Base-by-base conservation (phyloP, 768 basidiomycete genomes). In the Cubamyces sp. region DNA sequence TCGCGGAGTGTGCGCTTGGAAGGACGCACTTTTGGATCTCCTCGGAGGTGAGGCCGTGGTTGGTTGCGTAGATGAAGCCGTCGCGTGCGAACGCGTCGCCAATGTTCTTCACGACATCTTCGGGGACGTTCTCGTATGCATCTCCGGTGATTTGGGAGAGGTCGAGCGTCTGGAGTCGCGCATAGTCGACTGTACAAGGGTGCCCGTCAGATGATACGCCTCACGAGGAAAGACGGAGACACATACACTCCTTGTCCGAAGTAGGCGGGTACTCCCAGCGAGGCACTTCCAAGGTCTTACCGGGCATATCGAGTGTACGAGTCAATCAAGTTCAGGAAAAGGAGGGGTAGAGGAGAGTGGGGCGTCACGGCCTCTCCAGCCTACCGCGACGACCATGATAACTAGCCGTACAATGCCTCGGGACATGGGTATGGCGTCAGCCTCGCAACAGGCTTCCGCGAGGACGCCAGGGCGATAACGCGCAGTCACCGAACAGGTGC, bases 1-100 rank as follows among this genome's bases (percentile, higher is more conserved):
- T 23, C 6, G 9, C 3, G 30, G 2, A 42, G 26, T 21, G 21
- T 7, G 12, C n/a, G 16, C 26, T 28, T 26, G 9, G 6, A 48
- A 26, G n/a, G 12, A 26, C 49, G 26, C 16, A 59, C 57, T 50
- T 28, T 15, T 34, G 57, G 12, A 59, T 52, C 19, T 59, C 49
- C 41, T 59, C 57, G n/a, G 57, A 59, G 15, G 57, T 52, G 28
- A 59, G 57, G 8, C 57, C 57, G 49, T 59, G 57, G 57, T 59
- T 59, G n/a, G 49, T 52, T 4, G 57, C 57, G 57, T 59, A 59
- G 57, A 59, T 59, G 48, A 59, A 59, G 40, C 57, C 57, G 41
- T 59, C 57, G 49, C 57, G 57, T 19, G 57, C 40, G 30, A 59
- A 48, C 25, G 57, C 57, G 57, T 59, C 57, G 26, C 57, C 57